These are phyloP conservation scores for Pseudonectria buxi DNA, from an alignment of 2,329 filamentous ascomycete species.

Conservation along the genomic window DNA sequence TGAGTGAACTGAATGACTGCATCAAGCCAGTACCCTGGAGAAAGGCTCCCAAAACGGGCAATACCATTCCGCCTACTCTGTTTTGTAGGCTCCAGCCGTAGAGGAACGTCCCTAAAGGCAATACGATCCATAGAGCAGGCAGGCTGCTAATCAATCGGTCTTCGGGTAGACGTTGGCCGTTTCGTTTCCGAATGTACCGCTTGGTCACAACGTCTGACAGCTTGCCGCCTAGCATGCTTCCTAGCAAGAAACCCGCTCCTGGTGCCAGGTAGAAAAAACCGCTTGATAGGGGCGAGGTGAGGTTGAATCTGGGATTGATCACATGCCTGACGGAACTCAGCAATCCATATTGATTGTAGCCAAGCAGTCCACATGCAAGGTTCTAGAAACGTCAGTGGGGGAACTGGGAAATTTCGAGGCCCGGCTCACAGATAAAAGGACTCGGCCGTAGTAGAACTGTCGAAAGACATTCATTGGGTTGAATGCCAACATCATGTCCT, in stretches of 20 bases:
- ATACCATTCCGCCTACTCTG: constrained; percentile 25
- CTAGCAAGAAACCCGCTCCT: constrained; percentile 56
- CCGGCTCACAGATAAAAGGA: constrained; percentile 18
- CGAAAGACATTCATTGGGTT: constrained; percentile 21
- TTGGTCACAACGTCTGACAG: constrained; percentile 35
- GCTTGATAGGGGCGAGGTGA: constrained; percentile 54
- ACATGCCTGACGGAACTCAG: constrained; percentile 60
- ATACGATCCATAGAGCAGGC: constrained; percentile 21
- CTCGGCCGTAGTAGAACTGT: constrained; percentile 16
- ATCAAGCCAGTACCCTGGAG: constrained; percentile 28
- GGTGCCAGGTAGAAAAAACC: constrained; percentile 66
- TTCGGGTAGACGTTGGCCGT: constrained; percentile 23
- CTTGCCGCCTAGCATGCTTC: constrained; percentile 57
- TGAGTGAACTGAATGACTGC: constrained; percentile 31
- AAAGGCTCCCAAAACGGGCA: constrained; percentile 29
- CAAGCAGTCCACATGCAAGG: constrained; percentile 18
- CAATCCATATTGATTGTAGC: constrained; percentile 41
- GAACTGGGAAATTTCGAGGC: background rate
- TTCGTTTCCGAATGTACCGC: constrained; percentile 31
- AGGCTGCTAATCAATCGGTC: constrained; percentile 28
- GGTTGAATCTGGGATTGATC: constrained; percentile 61
- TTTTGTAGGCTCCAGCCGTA: constrained; percentile 31
- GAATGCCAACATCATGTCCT: constrained; percentile 15
- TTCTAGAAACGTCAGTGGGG: constrained; percentile 10
- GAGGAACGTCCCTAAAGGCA: constrained; percentile 25